These are phyloP conservation scores for Leucocoprinus leucothites DNA, from an alignment of 768 basidiomycete genomes.

Conservation along the genomic window DNA sequence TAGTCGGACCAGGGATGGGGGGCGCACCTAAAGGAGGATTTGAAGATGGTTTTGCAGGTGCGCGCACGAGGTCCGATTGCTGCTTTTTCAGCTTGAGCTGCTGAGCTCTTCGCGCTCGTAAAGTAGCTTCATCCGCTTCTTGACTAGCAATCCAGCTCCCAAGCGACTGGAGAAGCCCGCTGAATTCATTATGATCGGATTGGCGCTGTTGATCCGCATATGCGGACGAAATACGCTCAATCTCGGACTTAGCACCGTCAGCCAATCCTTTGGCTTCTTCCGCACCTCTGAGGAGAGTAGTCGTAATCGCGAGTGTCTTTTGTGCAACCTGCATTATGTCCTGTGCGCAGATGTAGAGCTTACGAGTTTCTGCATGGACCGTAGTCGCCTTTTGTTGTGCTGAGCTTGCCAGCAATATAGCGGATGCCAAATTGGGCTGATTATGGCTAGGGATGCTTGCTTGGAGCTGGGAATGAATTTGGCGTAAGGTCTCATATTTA, in stretches of 20 bases:
- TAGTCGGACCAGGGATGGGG: not conserved
- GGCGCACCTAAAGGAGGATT: not conserved
- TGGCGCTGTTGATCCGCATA: not conserved
- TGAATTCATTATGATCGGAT: constrained; percentile 1
- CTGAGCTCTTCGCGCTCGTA: not conserved
- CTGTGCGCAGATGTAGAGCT: not conserved
- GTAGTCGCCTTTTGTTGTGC: not conserved
- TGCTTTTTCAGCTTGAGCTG: constrained; percentile 2
- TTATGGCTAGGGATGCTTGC: not conserved
- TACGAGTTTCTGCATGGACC: not conserved
- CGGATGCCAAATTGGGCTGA: constrained; percentile 9
- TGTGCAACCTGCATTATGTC: constrained; percentile 1
- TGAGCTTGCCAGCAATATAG: constrained; percentile 1
- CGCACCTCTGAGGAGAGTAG: not conserved
- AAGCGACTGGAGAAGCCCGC: not conserved
- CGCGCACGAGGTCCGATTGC: not conserved
- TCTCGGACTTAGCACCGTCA: constrained; percentile 10
- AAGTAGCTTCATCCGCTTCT: constrained; percentile 5
- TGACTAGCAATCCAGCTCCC: not conserved
- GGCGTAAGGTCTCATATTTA: constrained; percentile 7
- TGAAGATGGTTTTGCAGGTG: not conserved
- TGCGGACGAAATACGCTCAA: constrained; percentile 7
- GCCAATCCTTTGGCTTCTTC: constrained; percentile 5
- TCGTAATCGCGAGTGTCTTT: not conserved
- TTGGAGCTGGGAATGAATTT: constrained; percentile 1